Evolutionary conservation across 108 stramenopile species (phyloP).

Genomic region (Nitzschia palea): DNA sequence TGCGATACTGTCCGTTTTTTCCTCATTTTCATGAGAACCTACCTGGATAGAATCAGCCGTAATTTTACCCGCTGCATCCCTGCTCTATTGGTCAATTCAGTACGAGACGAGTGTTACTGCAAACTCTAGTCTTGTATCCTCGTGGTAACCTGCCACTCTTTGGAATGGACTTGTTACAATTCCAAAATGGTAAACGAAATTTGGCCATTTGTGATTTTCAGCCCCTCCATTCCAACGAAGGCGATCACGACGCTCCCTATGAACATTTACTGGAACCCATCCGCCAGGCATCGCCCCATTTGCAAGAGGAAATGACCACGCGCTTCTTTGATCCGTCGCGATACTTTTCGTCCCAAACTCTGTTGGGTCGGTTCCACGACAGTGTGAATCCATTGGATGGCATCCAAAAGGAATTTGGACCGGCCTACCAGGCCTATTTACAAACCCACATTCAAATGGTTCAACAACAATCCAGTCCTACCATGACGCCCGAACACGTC

Average conservation of each 20-base stretch:
- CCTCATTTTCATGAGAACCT: no score
- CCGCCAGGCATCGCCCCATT: slow-evolving; percentile 67
- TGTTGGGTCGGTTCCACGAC: slow-evolving; percentile 84
- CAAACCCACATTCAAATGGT: slow-evolving; percentile 29
- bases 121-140: slow-evolving; percentile 52
- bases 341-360: slow-evolving; percentile 87
- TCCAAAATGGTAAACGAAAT: slow-evolving; percentile 65
- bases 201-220: slow-evolving; percentile 89
- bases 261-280: slow-evolving; percentile 66
- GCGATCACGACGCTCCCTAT: slow-evolving; percentile 39
- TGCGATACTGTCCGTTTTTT: no score
- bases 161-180: slow-evolving; percentile 84
- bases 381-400: slow-evolving; percentile 6
- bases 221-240: slow-evolving; percentile 70
- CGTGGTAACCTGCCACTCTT: slow-evolving; percentile 70
- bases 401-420: slow-evolving; percentile 63
- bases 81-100: no score
- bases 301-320: slow-evolving; percentile 77
- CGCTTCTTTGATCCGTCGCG: slow-evolving; percentile 87
- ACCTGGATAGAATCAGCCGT: no score
- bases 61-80: no score
- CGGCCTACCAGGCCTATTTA: slow-evolving; percentile 87
- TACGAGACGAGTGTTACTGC: no score
- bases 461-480: neutral
- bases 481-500: neutral